Percentiles rank a stretch among this genome's conserved stretches.
These are phyloP conservation scores for Macadamia tetraphylla DNA, from an alignment of 164 flowering plant species.

Conservation along the genomic window DNA sequence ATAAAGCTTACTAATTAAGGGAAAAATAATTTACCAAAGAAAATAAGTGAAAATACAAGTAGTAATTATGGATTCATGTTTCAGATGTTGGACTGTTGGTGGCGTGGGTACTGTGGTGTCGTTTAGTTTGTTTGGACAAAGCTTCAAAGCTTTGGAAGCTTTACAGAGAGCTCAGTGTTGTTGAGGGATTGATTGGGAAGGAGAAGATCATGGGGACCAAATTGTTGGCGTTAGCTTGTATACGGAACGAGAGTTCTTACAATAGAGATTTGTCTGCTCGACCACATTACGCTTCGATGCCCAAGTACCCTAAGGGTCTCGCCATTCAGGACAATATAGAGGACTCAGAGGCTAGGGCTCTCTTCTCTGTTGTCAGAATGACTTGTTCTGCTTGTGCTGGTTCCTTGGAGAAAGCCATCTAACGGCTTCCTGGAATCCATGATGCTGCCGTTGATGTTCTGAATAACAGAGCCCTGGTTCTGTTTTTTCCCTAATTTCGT, in stretches of 20 bases:
- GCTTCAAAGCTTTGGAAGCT: background rate
- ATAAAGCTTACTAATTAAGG: too few species aligned
- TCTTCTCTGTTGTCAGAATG: conserved; percentile 74
- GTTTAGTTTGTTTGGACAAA: background rate
- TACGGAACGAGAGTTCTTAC: conserved; percentile 27
- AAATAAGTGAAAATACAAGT: too few species aligned
- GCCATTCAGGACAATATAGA: conserved; percentile 14
- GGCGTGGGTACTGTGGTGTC: too few species aligned
- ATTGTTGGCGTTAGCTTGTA: conserved; percentile 42
- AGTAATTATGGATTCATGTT: too few species aligned
- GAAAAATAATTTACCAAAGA: too few species aligned
- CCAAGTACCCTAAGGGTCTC: conserved; percentile 53
- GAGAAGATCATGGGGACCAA: conserved; percentile 40
- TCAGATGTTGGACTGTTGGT: too few species aligned
- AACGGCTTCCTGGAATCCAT: conserved; percentile 70
- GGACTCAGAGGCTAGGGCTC: conserved; percentile 37
- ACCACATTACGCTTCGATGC: conserved; percentile 69
- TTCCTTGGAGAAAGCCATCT: conserved; percentile 76
- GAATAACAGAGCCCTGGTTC: conserved; percentile 57
- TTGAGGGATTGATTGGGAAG: background rate
- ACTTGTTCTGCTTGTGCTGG: conserved; percentile 87
- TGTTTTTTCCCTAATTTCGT: conserved; percentile 56
- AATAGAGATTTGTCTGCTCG: conserved; percentile 29
- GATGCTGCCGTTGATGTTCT: conserved; percentile 76
- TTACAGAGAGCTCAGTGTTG: background rate